Evolutionary conservation across 75 land plant genomes (phyloP), one percentile per base, ranked within the genome.

Genomic region (Pinus taeda): DNA sequence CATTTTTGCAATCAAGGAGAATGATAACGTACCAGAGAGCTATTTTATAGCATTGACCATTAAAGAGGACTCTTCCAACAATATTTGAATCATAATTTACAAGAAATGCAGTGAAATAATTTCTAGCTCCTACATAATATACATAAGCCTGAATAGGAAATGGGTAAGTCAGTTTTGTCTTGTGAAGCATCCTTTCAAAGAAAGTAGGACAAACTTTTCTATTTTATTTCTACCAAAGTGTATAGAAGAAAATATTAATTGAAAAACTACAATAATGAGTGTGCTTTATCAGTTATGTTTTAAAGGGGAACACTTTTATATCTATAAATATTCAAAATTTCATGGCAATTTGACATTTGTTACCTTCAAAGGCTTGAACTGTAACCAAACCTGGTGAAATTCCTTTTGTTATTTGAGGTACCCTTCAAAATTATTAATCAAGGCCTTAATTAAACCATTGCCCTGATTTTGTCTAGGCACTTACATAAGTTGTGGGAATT

Each of bases 11-110:
- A 75, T 90, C 92, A 63, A 90, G 97, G 37, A 94, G 88, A 45
- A 94, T 92, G 79, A 89, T 92, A 78, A 94, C 81, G 55, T 94
- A 92, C 97, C 97, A 91, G 30, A 90, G 78, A 45, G 97, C 92
- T 71, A 94, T 74, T 55, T 81, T 74, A 73, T 83, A 94, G 0
- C 73, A 60, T 56, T 29, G 17, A 22, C 77, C 81, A 42, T 74
- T 57, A 45, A 90, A 94, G 5, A 76, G 70, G 11, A 90, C 83
- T 22, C 79, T 88, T n/a, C 77, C 88, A 37, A 74, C 63, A 20
- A 76, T 36, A 2, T 79, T 75, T 6, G 65, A 55, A 73, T 91
- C 90, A 70, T 74, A 71, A 75, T 94, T 94, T 20, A 90, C 88
- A 59, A 93, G 88, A 74, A 93, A 93, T 60, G 93, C 93, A 75